Base-by-base conservation (phyloP, 2,329 filamentous ascomycete genomes). In the Cryphonectria parasitica region DNA sequence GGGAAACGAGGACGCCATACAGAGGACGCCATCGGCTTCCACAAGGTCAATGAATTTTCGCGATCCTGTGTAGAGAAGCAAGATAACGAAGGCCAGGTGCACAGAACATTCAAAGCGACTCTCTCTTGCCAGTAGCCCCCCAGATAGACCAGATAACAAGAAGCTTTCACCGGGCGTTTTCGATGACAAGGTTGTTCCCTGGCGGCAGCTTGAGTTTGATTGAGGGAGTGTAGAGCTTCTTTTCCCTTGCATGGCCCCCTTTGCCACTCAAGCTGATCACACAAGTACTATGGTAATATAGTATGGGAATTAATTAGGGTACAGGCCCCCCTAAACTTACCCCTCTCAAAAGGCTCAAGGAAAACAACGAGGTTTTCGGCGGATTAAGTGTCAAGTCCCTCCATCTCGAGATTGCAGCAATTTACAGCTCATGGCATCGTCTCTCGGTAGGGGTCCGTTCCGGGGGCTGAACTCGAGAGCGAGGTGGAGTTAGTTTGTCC, bases 331-430 rank as follows among this genome's bases (percentile, higher is more conserved):
- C 56, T n/a, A 36, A 34, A 34, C 13, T 13, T 17, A 31, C 19
- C 56, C 28, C 28, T 17, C 56, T 13, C 7, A 4, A 28, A 19
- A 61, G 58, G 19, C 22, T 61, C 34, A 8, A 39, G 6, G 58
- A 61, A 61, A 39, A 22, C 58, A 39, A 61, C 58, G 58, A 61
- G 58, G 34, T 61, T 39, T 36, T 39, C 17, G 58, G 58, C 58
- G 58, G 34, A 22, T 19, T 36, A 8, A 11, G 34, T 25, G 34
- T 39, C 45, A 49, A 49, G 22, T 28, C 56, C 31, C 28, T 17
- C 56, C 15, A 3, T n/a, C 17, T 61, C 34, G 58, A 61, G 58
- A 61, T 61, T 61, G 58, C 58, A 61, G 19, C 58, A 61, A 61
- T 61, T 39, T 61, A 15, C 58, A 61, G 17, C 1, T n/a, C 28